Base-by-base conservation (phyloP, 331 rosid genomes). In the Phaseolus coccineus region DNA sequence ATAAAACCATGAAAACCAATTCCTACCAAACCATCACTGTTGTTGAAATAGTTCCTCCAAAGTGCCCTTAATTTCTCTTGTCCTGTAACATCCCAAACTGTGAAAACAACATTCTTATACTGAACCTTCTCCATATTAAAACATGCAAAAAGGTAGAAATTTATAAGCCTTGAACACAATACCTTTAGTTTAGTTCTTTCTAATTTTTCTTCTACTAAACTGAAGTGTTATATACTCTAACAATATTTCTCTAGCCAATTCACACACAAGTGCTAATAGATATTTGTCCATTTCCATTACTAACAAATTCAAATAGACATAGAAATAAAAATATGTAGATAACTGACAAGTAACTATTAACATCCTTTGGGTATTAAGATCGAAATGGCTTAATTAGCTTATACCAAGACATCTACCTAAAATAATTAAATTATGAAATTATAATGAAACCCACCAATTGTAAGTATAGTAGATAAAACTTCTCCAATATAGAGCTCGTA, bases 1-100 rank as follows among this genome's bases (percentile, higher is more conserved):
- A 39, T 8, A 69, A 58, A 74, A 66, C 14, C 73, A 71, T 4
- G 31, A 52, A 77, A 79, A 83, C 13, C 37, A 72, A 58, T 16
- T 58, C 84, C 84, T 84, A 96, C 99, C 94, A 93, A 85, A 46
- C 98, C 99, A 76, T 96, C 99, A 0, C 97, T 96, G 81, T 96
- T 96, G 84, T 91, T 96, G 71, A 96, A 96, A 91, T 96, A 96
- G 84, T 96, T 98, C 91, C 99, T 91, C 98, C 99, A 96, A 6
- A 96, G 91, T 63, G 94, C 92, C 90, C 98, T 93, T 80, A 96
- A 73, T 86, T 96, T 96, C 84, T 96, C 99, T 86, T 96, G 99
- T 12, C 99, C 99, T 5, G 98, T 98, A 15, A 96, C 99, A 81
- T 96, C 99, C 99, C 99, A 96, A 84, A 96, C 99, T 0, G 98